Conservation (phyloP, 352 stramenopile genomes). For the Achlya hypogyna region DNA sequence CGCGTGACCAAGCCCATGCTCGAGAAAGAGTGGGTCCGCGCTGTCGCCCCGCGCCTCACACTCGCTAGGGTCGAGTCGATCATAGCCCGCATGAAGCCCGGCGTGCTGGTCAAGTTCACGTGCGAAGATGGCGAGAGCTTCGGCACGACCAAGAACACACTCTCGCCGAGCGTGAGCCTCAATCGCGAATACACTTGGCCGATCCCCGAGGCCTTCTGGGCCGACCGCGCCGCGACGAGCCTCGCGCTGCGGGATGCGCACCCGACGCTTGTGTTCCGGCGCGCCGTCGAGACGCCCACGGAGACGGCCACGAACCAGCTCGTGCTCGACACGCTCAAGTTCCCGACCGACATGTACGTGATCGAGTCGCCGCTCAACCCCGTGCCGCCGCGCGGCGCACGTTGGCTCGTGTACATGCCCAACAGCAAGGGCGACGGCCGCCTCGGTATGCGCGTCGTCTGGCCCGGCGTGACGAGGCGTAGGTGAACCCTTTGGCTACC, state of each 20-base stretch:
- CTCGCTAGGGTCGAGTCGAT: slow-evolving; percentile 9
- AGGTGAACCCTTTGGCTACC: slow-evolving; percentile 75
- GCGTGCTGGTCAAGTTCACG: slow-evolving; percentile 73
- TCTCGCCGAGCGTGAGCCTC: slow-evolving; percentile 56
- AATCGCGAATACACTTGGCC: slow-evolving; percentile 75
- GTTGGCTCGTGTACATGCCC: slow-evolving; percentile 76
- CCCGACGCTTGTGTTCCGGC: slow-evolving; percentile 53
- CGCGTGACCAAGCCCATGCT: slow-evolving; percentile 17
- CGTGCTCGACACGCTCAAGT: slow-evolving; percentile 82
- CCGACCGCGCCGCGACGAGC: slow-evolving; percentile 71
- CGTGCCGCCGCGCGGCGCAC: slow-evolving; percentile 53
- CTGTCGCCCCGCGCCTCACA: background rate
- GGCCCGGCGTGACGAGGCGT: background rate
- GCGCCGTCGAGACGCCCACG: slow-evolving; percentile 66
- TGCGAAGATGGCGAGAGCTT: slow-evolving; percentile 54
- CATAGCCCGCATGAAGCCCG: slow-evolving; percentile 44
- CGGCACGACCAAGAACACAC: slow-evolving; percentile 45
- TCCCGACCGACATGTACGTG: slow-evolving; percentile 67
- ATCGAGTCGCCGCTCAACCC: slow-evolving; percentile 52
- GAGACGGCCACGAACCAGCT: slow-evolving; percentile 81
- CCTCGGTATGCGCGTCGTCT: slow-evolving; percentile 31
- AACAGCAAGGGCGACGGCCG: slow-evolving; percentile 72
- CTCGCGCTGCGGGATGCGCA: slow-evolving; percentile 67
- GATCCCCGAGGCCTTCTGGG: slow-evolving; percentile 74
- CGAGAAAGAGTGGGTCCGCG: slow-evolving; percentile 15